These are phyloP conservation scores for Lactarius quietus DNA, from an alignment of 768 basidiomycete genomes.

Conservation along the genomic window DNA sequence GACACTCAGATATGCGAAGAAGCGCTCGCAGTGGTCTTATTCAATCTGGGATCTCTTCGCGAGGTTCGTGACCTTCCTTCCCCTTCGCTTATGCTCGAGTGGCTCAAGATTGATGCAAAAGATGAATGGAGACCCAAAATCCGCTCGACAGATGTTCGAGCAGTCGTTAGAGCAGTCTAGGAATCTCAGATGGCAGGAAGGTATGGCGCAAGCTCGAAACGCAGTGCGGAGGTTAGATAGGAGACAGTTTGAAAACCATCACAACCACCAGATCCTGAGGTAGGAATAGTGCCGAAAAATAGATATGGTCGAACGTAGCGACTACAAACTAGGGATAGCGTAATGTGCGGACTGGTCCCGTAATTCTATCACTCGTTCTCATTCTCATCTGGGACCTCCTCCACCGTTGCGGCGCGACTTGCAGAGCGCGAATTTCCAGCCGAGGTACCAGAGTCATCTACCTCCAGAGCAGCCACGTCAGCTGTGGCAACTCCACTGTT, in stretches of 20 bases:
- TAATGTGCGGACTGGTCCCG: neutral
- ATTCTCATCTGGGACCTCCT: slow-evolving; percentile 34
- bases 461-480: slow-evolving; percentile 41
- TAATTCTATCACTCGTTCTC: slow-evolving; percentile 30
- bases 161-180: slow-evolving; percentile 23
- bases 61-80: slow-evolving; percentile 18
- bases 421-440: slow-evolving; percentile 34
- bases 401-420: slow-evolving; percentile 33
- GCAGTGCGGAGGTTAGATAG: slow-evolving; percentile 22
- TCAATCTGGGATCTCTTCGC: slow-evolving; percentile 25
- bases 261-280: neutral
- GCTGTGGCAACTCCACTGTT: slow-evolving; percentile 34
- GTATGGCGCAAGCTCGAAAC: slow-evolving; percentile 17
- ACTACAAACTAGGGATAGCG: slow-evolving; percentile 5
- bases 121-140: slow-evolving; percentile 21
- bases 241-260: neutral
- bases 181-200: slow-evolving; percentile 21
- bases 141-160: slow-evolving; percentile 20
- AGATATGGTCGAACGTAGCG: slow-evolving; percentile 19
- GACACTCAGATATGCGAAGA: slow-evolving; percentile 20
- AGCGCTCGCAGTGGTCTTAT: slow-evolving; percentile 23
- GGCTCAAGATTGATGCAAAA: neutral
- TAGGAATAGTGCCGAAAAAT: slow-evolving; percentile 20
- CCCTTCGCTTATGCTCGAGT: neutral
- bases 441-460: slow-evolving; percentile 36